phyloP scores from a whole-genome alignment of 2,329 filamentous ascomycete genomes.

The Exophiala sp. region DNA sequence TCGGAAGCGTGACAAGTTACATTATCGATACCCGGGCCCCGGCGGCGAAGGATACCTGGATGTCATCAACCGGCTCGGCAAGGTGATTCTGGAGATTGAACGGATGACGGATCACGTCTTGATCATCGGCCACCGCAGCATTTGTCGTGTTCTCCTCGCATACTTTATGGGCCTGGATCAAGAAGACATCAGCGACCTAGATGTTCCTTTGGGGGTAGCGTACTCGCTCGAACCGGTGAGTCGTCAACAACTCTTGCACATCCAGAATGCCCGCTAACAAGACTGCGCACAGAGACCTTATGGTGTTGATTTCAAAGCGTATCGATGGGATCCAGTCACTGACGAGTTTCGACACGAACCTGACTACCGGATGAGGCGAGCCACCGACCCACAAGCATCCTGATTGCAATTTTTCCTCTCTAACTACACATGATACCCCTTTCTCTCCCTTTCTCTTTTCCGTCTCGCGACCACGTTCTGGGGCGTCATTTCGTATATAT shows the following conservation, averaged over 20 bases:
- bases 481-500: background rate
- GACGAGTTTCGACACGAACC: conserved; percentile 80
- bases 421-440: conserved; percentile 18
- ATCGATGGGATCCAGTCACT: conserved; percentile 71
- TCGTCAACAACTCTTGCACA: conserved; percentile 6
- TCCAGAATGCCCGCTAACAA: conserved; percentile 1
- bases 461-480: background rate
- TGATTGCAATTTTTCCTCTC: conserved; percentile 7
- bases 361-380: conserved; percentile 65
- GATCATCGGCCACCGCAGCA: conserved; percentile 85
- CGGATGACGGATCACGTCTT: conserved; percentile 93
- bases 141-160: conserved; percentile 85
- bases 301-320: conserved; percentile 93
- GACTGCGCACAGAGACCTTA: conserved; percentile 64
- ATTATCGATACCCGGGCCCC: conserved; percentile 92
- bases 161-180: conserved; percentile 93
- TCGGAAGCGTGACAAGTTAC: conserved; percentile 78
- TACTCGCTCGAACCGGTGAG: conserved; percentile 79
- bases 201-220: conserved; percentile 86
- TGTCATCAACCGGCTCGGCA: conserved; percentile 87
- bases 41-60: conserved; percentile 95
- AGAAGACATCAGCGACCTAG: conserved; percentile 87
- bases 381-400: conserved; percentile 30
- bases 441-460: background rate
- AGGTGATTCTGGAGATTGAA: conserved; percentile 95